Base-by-base conservation (phyloP, 257 asterid genomes). In the Misopates orontium region DNA sequence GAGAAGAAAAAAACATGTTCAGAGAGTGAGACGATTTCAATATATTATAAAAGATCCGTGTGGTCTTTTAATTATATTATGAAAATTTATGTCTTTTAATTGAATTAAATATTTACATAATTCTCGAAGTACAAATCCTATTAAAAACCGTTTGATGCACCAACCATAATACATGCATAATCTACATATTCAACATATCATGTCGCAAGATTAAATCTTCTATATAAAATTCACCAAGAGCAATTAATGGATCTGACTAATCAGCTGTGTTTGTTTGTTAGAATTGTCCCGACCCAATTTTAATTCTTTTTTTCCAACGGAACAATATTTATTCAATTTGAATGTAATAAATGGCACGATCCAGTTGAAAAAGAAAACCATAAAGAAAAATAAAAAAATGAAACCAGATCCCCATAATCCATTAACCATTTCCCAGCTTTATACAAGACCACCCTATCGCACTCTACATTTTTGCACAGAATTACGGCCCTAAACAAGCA, bases 231-330 rank as follows among this genome's bases (percentile, higher is more conserved):
- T 14, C 36, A 28, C 7, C 2, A 16, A 49, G 50, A 15, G 44
- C 60, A 51, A 32, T 59, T 36, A 54, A 66, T 66, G 50, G 65
- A 13, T 32, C 53, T 11, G 40, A 21, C 59, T 60, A 42, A 73
- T 51, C 47, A 41, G 53, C 42, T 48, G 39, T 40, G 22, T n/a
- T 7, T 14, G 36, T 15, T 45, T 20, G n/a, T 17, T 47, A 21
- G 0, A 71, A 57, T 57, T 19, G 9, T 24, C 54, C 22, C n/a
- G 1, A 19, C 31, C 57, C 23, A 70, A 9, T 47, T 70, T 42
- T 14, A 15, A 56, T 62, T 21, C 8, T 19, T 53, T 63, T 20
- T 56, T 63, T 48, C n/a, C 25, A 18, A 44, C 18, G 14, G 11
- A 22, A 56, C 28, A 36, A 17, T 64, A 36, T 47, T 8, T 5